phyloP scores from a whole-genome alignment of 768 basidiomycete species.

The Cystobasidium tubakii region DNA sequence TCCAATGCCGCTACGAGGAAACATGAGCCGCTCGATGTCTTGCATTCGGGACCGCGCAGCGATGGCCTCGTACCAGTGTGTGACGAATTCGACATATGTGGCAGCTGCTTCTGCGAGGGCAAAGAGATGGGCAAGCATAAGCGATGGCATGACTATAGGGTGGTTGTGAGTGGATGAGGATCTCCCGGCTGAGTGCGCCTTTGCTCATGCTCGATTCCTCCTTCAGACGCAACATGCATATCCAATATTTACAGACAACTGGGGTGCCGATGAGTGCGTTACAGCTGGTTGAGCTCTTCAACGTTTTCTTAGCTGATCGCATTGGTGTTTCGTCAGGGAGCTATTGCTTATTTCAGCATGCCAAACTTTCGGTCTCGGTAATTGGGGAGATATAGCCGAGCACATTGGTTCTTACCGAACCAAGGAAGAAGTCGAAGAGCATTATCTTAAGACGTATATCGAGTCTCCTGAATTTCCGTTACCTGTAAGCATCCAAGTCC shows the following conservation, averaged over 20 bases:
- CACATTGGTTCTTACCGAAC: constrained; percentile 81
- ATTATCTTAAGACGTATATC: constrained; percentile 77
- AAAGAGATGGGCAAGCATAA: constrained; percentile 82
- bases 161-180: constrained; percentile 59
- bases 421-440: constrained; percentile 84
- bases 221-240: constrained; percentile 80
- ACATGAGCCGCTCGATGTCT: constrained; percentile 26
- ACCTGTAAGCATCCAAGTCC: constrained; percentile 58
- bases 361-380: constrained; percentile 78
- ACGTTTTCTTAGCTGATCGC: background rate
- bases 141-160: constrained; percentile 78
- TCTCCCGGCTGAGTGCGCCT: no score
- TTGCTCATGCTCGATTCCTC: background rate
- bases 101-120: constrained; percentile 82
- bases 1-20: background rate
- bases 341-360: constrained; percentile 82
- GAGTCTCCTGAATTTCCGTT: constrained; percentile 71
- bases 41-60: constrained; percentile 56
- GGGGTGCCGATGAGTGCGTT: constrained; percentile 94
- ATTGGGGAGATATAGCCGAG: constrained; percentile 90
- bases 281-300: no score
- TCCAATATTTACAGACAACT: constrained; percentile 88
- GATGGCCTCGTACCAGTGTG: constrained; percentile 54
- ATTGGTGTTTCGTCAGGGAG: constrained; percentile 57
- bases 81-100: constrained; percentile 87